phyloP scores from a whole-genome alignment of 306 rosid species.

The Citrullus colocynthis region DNA sequence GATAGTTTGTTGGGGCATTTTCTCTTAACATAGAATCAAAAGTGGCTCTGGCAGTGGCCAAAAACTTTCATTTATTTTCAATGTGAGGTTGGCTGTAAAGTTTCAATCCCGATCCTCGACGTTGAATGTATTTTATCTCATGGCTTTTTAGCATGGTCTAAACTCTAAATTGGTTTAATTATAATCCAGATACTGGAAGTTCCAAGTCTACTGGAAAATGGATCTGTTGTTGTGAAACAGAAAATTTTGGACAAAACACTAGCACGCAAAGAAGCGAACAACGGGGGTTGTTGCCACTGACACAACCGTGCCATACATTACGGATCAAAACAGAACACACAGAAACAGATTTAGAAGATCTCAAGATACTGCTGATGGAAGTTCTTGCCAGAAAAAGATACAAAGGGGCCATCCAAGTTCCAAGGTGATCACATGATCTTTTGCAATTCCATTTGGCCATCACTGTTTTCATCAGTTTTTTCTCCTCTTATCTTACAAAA shows the following conservation, averaged over 20 bases:
- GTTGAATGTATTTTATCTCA: background rate
- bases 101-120: background rate
- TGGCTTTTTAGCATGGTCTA: background rate
- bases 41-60: background rate
- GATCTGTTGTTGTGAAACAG: constrained; percentile 32
- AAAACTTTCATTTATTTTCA: background rate
- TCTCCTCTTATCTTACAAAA: background rate
- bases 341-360: background rate
- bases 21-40: background rate
- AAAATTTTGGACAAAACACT: constrained; percentile 28
- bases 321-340: background rate
- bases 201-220: constrained; percentile 61
- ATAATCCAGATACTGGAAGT: constrained; percentile 41
- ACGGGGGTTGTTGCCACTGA: constrained; percentile 37
- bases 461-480: background rate
- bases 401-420: background rate
- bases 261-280: constrained; percentile 19
- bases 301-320: background rate
- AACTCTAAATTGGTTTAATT: background rate
- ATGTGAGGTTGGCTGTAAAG: background rate
- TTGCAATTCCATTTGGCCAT: background rate
- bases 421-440: background rate
- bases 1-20: background rate
- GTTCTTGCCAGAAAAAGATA: background rate
- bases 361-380: background rate